Conservation (phyloP, 345 rosid species). For the Litchi chinensis region DNA sequence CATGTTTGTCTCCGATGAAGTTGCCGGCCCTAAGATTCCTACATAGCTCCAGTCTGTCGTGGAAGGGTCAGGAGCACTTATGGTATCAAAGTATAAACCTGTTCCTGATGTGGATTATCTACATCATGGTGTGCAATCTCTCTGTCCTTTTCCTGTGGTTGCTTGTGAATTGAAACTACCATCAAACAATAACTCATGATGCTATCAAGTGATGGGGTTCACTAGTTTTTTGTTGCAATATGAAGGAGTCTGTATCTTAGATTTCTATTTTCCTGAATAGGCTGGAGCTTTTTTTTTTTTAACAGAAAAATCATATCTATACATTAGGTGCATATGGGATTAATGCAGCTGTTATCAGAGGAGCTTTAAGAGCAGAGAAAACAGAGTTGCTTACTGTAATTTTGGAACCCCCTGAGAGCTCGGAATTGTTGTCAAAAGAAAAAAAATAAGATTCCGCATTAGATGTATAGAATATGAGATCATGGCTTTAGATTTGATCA, state of each 20-base stretch:
- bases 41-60: conserved; percentile 74
- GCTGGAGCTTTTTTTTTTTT: conserved; percentile 9
- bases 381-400: conserved; percentile 89
- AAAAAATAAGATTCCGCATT: conserved; percentile 13
- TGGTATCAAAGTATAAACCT: conserved; percentile 69
- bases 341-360: conserved; percentile 86
- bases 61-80: conserved; percentile 74
- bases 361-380: conserved; percentile 94
- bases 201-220: conserved; percentile 1
- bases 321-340: conserved; percentile 78
- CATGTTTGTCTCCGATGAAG: conserved; percentile 69
- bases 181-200: neutral
- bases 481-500: neutral
- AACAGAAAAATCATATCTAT: conserved; percentile 95
- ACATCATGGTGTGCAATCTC: conserved; percentile 58
- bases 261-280: conserved; percentile 22
- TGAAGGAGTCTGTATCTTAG: neutral
- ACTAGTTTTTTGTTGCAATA: neutral
- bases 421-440: conserved; percentile 79
- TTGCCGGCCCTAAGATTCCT: conserved; percentile 58
- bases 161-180: neutral
- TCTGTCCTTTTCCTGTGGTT: neutral
- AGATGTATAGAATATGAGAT: neutral
- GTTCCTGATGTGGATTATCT: conserved; percentile 86
- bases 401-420: conserved; percentile 91